Base-by-base conservation (phyloP, 2,329 filamentous ascomycete genomes). In the Pseudocercospora vitis region DNA sequence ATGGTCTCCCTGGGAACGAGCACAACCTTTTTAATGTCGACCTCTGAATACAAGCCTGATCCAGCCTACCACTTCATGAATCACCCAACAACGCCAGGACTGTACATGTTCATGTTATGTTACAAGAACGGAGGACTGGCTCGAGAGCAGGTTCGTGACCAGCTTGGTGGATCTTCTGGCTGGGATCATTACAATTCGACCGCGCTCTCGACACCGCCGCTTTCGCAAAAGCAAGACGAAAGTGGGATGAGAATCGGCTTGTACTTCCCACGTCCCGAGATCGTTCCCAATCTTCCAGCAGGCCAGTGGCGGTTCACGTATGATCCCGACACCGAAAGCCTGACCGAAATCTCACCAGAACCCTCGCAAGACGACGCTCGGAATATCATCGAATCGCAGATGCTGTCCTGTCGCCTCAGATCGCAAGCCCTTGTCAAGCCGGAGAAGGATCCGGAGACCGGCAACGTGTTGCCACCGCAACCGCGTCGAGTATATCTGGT, bases 51-150 rank as follows among this genome's bases (percentile, higher is more conserved):
- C 79, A 86, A 86, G 70, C 90, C 94, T 2, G 87, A 96, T 68
- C 88, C 90, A 2, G 83, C 88, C 5, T 96, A 96, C 68, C 94
- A 99, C 76, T 96, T 97, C 79, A 95, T 97, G 82, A 96, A 96
- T 76, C 91, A 97, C 73, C 94, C 94, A 1, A 94, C 91, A 39
- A 95, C 90, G 0, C 77, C 85, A 0, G 90, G 88, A 1, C 82
- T 96, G 56, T 96, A 95, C 81, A 97, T 99, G 94, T 97, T 99
- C 74, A 99, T 99, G 94, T 84, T 99, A 29, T 99, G 94, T 80
- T 99, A 97, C 79, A 97, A 97, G 75, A 99, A 99, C 74, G 94
- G 94, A 63, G 91, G 91, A 2, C 83, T 97, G 1, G 92, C 94
- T 1, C 87, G 94, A 39, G 94, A 99, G 70, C 85, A 88, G 65